Base-by-base conservation (phyloP, 495 filamentous ascomycete genomes). In the Neurospora sp. region DNA sequence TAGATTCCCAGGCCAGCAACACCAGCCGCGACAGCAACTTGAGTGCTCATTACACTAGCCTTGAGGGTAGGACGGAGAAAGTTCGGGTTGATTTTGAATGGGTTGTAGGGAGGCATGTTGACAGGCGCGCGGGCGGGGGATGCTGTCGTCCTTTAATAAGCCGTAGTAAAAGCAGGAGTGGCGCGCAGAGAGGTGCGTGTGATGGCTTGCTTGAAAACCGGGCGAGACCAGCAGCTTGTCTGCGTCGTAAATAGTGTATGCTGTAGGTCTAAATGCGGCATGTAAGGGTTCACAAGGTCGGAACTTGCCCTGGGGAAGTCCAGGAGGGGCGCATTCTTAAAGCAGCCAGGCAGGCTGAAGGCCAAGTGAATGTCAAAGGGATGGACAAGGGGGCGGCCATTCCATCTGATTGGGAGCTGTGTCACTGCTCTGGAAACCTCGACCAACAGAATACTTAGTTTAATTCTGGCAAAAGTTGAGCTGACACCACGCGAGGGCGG, bases 1-100 rank as follows among this genome's bases (percentile, higher is more conserved):
- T 77, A 77, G 3, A 73, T 74, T 69, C 79, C 79, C 42, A 78
- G 70, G 69, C 79, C 79, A 14, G 76, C 79, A 5, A 76, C 74
- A 73, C 76, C 79, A 38, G 75, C 80, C 12, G 74, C 78, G 53
- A 78, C 46, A 18, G 76, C 72, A 11, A 80, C 72, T 72, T 71
- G 74, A 39, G 76, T 74, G 73, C 75, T 76, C 79, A 80, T 81
- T 41, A 39, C 53, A 72, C 53, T 73, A 38, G 78, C 74, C 14
- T 41, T 71, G 40, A 76, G 73, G n/a, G 37, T 40, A n/a, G 75
- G 41, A 11, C 69, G 72, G n/a, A 76, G 69, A 16, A 76, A n/a
- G 20, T 73, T 27, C 22, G 71, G 46, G 12, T 42, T 69, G 11
- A 46, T 27, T 20, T 39, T 69, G 68, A 74, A 71, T 5, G 65